Evolutionary conservation across 2,329 filamentous ascomycete genomes (phyloP), one percentile per base, ranked within the genome.

Genomic region (Fusarium equiseti): DNA sequence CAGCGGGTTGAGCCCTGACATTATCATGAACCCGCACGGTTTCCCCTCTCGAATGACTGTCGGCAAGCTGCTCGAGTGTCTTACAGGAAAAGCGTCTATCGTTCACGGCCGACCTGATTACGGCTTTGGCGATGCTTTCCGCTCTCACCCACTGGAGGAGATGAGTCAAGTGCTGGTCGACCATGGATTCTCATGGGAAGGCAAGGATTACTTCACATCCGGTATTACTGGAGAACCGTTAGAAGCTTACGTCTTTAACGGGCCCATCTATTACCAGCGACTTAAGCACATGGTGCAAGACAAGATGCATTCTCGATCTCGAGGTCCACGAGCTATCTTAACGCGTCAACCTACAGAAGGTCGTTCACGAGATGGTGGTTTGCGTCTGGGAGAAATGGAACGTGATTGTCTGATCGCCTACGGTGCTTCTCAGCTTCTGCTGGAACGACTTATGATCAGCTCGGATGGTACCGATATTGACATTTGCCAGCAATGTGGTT

Each of bases 241-340:
- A 8, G 94, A 97, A 70, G 95, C 95, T 15, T 98, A 98, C 82
- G 94, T 99, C 78, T 99, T 98, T 86, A 97, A 97, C 79, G 96
- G 96, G 0, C 96, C 96, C 13, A 99, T 99, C 81, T 99, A 97
- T 85, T 99, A 99, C 85, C 96, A 99, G 85, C 97, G 97, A 73
- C 89, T 99, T 72, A 99, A 99, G 88, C 96, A 99, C 87, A 99
- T 99, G 96, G 96, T 99, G 6, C 95, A 98, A 81, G 96, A 99
- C 80, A 99, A 99, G 84, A 98, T 99, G 96, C 96, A 99, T 83
- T 95, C 93, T 32, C 93, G 96, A 67, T 91, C 95, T 4, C 91
- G 94, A 16, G 97, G 97, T 1, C 97, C 96, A 0, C 88, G 93
- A 15, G 95, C 95, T 27, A 96, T 97, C 71, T 86, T 99, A 27